Percentiles rank a stretch among this genome's conserved stretches.
phyloP scores from a whole-genome alignment of 208 protist species.

The Paratrypanosoma confusum region DNA sequence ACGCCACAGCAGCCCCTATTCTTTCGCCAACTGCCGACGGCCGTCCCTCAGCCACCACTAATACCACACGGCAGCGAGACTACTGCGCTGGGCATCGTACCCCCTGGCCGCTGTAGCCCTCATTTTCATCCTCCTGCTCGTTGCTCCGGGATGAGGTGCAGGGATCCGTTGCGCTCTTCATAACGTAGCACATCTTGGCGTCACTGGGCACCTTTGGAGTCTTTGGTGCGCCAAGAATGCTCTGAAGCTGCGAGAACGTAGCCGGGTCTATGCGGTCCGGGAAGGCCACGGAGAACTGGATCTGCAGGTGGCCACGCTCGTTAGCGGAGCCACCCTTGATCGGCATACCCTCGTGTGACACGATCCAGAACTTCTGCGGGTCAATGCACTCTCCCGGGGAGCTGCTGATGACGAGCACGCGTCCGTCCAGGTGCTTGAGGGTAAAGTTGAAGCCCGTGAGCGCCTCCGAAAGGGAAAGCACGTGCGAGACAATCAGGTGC shows the following conservation, averaged over 20 bases:
- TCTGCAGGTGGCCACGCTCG: conserved; percentile 82
- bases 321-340: conserved; percentile 76
- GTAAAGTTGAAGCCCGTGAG: conserved; percentile 88
- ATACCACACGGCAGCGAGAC: background rate
- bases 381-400: conserved; percentile 63
- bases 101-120: conserved; percentile 32
- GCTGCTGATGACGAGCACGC: conserved; percentile 71
- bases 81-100: conserved; percentile 76
- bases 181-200: conserved; percentile 42
- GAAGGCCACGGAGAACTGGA: conserved; percentile 87
- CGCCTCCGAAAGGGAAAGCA: conserved; percentile 90
- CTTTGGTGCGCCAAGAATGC: conserved; percentile 60
- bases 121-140: conserved; percentile 42
- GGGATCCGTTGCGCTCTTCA: conserved; percentile 62
- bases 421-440: conserved; percentile 87
- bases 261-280: conserved; percentile 50
- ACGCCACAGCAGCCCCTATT: no score
- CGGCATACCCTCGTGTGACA: conserved; percentile 91
- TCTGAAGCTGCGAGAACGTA: conserved; percentile 40
- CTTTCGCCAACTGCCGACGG: no score
- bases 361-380: conserved; percentile 69
- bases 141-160: conserved; percentile 59
- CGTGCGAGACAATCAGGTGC: conserved; percentile 91
- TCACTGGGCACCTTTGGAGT: conserved; percentile 17
- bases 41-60: no score